Base-by-base conservation (phyloP, 306 rosid species). In the Rubus parviflorus region DNA sequence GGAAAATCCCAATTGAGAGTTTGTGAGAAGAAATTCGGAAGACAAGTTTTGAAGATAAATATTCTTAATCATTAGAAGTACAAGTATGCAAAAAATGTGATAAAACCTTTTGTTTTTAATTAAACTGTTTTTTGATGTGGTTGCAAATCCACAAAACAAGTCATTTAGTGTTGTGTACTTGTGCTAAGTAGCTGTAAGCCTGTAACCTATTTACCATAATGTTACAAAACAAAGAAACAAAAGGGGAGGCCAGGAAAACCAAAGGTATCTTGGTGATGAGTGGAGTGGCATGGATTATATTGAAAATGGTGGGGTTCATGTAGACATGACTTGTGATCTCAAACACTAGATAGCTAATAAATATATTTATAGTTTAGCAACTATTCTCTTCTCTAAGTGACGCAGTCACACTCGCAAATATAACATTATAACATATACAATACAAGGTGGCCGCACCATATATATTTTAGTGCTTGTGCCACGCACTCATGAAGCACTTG, bases 301-400 rank as follows among this genome's bases (percentile, higher is more conserved):
- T 69, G 38, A 48, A 16, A 23, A 15, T 15, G 60, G 60, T 7
- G 77, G 41, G 67, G 15, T 56, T 42, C 47, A 19, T 20, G 68
- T 73, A 54, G 63, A 54, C 22, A 23, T 4, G 74, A 77, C 56
- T 41, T 48, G 58, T 64, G 58, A 73, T 73, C 13, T 41, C 9
- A 68, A 40, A 68, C 47, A 41, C 30, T 53, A 72, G 35, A 30
- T 30, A 30, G 35, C 45, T 62, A 62, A 14, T 6, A 35, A 16
- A 35, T 19, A 62, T 62, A 62, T 6, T 5, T 14, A 62, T 5
- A 13, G n/a, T n/a, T 41, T 68, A 13, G 47, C 37, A 37, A 74
- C 77, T 86, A 60, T 84, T 81, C 49, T 75, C 37, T 49, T 75
- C 79, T 17, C 48, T 54, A 76, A 67, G 66, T 83, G 88, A 75